These are phyloP conservation scores for Mycena galericulata DNA, from an alignment of 768 basidiomycete genomes.

Conservation along the genomic window DNA sequence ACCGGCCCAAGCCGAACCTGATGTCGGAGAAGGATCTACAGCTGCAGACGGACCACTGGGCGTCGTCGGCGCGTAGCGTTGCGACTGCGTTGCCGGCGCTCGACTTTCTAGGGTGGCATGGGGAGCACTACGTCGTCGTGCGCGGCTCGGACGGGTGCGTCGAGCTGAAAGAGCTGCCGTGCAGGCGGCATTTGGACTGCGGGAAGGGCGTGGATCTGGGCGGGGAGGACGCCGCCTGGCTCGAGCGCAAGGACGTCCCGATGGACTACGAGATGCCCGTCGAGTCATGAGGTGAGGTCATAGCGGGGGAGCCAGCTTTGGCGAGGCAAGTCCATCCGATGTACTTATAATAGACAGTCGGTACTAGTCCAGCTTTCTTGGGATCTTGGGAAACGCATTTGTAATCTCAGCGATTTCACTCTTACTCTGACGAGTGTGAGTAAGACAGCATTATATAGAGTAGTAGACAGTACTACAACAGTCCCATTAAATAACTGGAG, in stretches of 20 bases:
- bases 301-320: no score
- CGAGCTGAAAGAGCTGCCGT: conserved; percentile 72
- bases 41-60: conserved; percentile 69
- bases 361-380: no score
- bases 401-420: no score
- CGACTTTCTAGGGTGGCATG: conserved; percentile 81
- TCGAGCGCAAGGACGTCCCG: conserved; percentile 80
- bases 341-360: no score
- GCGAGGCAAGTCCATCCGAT: no score
- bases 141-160: conserved; percentile 47
- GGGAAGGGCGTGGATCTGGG: conserved; percentile 76
- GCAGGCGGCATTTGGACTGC: conserved; percentile 68
- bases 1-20: conserved; percentile 66
- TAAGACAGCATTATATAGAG: conserved; percentile 16
- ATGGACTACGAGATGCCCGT: conserved; percentile 76
- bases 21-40: conserved; percentile 71
- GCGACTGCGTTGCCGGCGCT: conserved; percentile 62
- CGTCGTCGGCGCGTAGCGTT: conserved; percentile 61
- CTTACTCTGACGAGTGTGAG: no score
- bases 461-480: conserved; percentile 12
- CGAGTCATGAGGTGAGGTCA: no score
- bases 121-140: conserved; percentile 76
- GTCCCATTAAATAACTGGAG: conserved; percentile 5
- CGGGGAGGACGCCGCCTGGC: conserved; percentile 70
- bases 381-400: no score